These are phyloP conservation scores for Nectriaceae sp. DNA, from an alignment of 2,329 filamentous ascomycete species.

Conservation along the genomic window DNA sequence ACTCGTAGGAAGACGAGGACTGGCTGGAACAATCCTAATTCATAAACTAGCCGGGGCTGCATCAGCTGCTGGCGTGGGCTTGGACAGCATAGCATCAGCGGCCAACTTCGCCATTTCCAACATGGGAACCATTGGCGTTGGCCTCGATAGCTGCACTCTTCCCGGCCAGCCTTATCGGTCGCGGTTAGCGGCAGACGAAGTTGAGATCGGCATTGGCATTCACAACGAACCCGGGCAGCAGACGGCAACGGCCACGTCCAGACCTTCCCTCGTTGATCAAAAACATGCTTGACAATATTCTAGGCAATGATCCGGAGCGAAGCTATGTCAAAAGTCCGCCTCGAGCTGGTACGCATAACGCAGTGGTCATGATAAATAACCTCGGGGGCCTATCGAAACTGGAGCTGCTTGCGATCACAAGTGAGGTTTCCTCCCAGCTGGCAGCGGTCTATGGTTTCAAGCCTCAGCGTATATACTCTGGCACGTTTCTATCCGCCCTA, in stretches of 20 bases:
- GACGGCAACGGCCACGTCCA: slow-evolving; percentile 56
- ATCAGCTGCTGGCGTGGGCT: no score
- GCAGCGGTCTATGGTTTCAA: slow-evolving; percentile 47
- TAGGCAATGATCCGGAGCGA: slow-evolving; percentile 50
- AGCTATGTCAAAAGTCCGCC: no score
- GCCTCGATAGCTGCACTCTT: slow-evolving; percentile 62
- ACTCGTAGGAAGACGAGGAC: slow-evolving; percentile 61
- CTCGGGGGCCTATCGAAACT: slow-evolving; percentile 60
- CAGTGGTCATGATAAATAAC: slow-evolving; percentile 63
- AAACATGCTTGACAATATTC: no score
- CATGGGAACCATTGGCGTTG: slow-evolving; percentile 59
- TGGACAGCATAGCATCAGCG: slow-evolving; percentile 45
- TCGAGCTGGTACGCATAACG: no score
- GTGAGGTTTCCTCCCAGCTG: slow-evolving; percentile 55
- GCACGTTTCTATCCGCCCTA: slow-evolving; percentile 70
- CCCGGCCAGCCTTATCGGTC: slow-evolving; percentile 54
- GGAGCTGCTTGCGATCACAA: slow-evolving; percentile 55
- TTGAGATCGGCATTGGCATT: slow-evolving; percentile 66
- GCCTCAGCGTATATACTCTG: slow-evolving; percentile 58
- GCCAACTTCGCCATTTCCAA: no score
- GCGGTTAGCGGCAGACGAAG: slow-evolving; percentile 49
- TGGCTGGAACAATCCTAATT: slow-evolving; percentile 64
- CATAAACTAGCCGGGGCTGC: no score
- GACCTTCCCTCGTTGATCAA: no score
- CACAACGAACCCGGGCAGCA: slow-evolving; percentile 67